Evolutionary conservation across 2,329 filamentous ascomycete species (phyloP).

Genomic region (Herpotrichia juniperi): DNA sequence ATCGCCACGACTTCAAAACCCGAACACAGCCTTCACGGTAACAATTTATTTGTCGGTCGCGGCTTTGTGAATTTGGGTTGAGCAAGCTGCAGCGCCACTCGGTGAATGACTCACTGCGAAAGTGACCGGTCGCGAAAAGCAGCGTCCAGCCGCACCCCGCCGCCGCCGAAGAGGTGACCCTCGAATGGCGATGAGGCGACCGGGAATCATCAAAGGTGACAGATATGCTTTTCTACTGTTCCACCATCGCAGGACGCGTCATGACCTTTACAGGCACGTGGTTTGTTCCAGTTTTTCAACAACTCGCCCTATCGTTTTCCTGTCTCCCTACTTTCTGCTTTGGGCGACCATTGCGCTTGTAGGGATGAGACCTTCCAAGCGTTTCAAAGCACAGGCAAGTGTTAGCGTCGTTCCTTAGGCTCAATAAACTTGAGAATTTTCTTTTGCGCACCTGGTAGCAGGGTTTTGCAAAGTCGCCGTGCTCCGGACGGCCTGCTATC

Average conservation of each 20-base stretch:
- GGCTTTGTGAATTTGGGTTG: not conserved
- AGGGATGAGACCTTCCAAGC: not conserved
- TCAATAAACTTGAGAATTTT: slow-evolving; percentile 3
- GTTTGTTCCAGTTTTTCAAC: not conserved
- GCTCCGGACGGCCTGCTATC: too few species aligned
- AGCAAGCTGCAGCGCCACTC: slow-evolving; percentile 5
- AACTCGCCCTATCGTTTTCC: not conserved
- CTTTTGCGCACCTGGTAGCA: not conserved
- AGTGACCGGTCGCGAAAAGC: not conserved
- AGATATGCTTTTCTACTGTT: not conserved
- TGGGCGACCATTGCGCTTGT: slow-evolving; percentile 4
- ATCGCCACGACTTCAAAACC: not conserved
- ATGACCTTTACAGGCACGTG: too few species aligned
- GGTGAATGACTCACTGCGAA: slow-evolving; percentile 6
- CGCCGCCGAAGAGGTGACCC: not conserved
- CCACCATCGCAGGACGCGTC: slow-evolving; percentile 5
- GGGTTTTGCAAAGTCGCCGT: not conserved
- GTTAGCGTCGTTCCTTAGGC: not conserved
- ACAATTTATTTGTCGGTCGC: slow-evolving; percentile 5
- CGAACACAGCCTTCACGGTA: not conserved
- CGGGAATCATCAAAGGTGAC: not conserved
- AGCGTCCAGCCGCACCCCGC: not conserved
- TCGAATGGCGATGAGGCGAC: slow-evolving; percentile 1
- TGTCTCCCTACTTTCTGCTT: not conserved
- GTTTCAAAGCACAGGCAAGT: not conserved